These are phyloP conservation scores for Silene vulgaris DNA, from an alignment of 179 eudicot genomes.

Conservation along the genomic window DNA sequence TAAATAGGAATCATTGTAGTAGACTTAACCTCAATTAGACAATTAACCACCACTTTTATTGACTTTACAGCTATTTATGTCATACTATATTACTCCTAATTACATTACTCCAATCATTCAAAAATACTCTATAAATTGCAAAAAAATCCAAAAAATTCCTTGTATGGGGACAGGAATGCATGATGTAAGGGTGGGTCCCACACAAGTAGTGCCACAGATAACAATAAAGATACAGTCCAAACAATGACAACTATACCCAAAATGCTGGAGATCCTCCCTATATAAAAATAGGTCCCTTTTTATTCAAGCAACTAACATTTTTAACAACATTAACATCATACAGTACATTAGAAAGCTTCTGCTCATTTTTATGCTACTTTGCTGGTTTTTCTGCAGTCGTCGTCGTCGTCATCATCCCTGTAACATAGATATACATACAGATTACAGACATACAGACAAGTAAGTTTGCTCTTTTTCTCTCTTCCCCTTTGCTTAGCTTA, in stretches of 20 bases:
- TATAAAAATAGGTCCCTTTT: neutral
- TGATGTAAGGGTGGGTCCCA: slow-evolving; percentile 32
- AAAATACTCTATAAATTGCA: neutral
- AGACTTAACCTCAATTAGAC: neutral
- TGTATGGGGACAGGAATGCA: neutral
- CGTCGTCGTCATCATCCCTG: slow-evolving; percentile 10
- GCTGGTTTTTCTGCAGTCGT: neutral
- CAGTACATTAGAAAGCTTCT: neutral
- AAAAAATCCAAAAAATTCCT: neutral
- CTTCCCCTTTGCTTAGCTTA: neutral
- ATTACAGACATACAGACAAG: neutral
- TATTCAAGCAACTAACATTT: neutral
- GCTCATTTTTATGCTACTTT: slow-evolving; percentile 18
- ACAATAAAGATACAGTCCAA: neutral
- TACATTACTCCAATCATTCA: neutral
- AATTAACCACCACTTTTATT: slow-evolving; percentile 6
- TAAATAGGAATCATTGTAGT: neutral
- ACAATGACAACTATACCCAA: neutral
- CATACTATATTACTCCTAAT: neutral
- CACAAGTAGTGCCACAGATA: neutral
- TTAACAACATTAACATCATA: neutral
- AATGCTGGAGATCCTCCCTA: slow-evolving; percentile 12
- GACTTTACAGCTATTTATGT: slow-evolving; percentile 20
- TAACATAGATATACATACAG: slow-evolving; percentile 4
- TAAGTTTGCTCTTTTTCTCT: slow-evolving; percentile 21